These are phyloP conservation scores for Lactarius vividus DNA, from an alignment of 768 basidiomycete species.

Conservation along the genomic window DNA sequence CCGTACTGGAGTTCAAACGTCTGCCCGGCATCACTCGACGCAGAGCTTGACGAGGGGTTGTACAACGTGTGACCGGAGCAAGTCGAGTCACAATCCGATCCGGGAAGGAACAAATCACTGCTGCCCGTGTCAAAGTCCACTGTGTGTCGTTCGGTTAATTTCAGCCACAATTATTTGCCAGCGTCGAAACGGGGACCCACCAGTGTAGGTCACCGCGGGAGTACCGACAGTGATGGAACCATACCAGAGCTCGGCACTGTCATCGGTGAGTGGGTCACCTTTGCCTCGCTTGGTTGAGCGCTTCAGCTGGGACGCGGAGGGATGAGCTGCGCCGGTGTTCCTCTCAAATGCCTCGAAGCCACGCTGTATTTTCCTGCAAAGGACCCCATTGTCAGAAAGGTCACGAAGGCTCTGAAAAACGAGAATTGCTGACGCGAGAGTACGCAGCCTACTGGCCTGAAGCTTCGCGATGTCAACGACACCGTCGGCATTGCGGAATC, in stretches of 20 bases:
- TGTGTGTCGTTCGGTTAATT: background rate
- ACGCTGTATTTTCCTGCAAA: slow-evolving; percentile 20
- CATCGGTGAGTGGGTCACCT: slow-evolving; percentile 13
- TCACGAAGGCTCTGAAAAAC: background rate
- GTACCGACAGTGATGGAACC: slow-evolving; percentile 27
- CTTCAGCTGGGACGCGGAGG: background rate
- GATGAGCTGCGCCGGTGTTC: slow-evolving; percentile 25
- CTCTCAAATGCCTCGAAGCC: slow-evolving; percentile 18
- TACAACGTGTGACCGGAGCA: slow-evolving; percentile 30
- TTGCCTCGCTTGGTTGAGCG: slow-evolving; percentile 5
- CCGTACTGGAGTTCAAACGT: slow-evolving; percentile 38
- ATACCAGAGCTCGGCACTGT: slow-evolving; percentile 19
- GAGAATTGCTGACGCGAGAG: slow-evolving; percentile 3
- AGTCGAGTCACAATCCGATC: slow-evolving; percentile 30
- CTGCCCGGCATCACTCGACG: slow-evolving; percentile 30
- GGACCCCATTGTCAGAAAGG: background rate
- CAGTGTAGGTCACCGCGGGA: slow-evolving; percentile 22
- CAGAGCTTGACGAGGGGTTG: slow-evolving; percentile 2
- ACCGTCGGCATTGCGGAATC: background rate
- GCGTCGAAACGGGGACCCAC: background rate
- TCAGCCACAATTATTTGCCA: background rate
- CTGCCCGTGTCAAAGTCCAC: slow-evolving; percentile 43
- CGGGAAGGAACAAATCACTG: slow-evolving; percentile 38
- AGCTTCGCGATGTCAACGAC: slow-evolving; percentile 6
- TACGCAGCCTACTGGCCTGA: background rate